Evolutionary conservation across 2,329 filamentous ascomycete genomes (phyloP), one percentile per base, ranked within the genome.

Genomic region (Zymoseptoria pseudotritici): DNA sequence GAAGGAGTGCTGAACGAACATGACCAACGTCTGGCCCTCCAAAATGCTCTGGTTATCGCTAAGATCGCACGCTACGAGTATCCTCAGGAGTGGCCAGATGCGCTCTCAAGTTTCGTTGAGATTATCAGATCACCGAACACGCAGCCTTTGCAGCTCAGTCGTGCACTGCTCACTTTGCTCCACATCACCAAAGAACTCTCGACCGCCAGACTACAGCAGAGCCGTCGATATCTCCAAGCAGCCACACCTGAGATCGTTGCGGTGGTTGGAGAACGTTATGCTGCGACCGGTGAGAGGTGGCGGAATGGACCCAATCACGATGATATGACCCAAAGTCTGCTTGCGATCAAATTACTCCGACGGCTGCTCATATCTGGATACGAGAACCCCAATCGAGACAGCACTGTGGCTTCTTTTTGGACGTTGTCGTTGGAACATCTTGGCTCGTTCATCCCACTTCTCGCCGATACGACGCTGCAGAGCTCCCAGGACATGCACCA

Each of bases 31-130:
- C 80, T 99, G 29, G 91, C 91, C 19, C 76, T 95, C 31, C 92
- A 97, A 70, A 96, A 95, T 78, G 90, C 93, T 13, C 79, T 97
- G 24, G 88, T 94, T 58, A 81, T 91, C 51, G 89, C 92, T 17
- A 97, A 96, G 75, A 86, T 97, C 59, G 83, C 94, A 60, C 84
- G 94, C 60, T 89, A 91, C 73, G 94, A 97, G 73, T 97, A 90
- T 73, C 93, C 93, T 0, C 79, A 83, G 55, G 89, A 96, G 61
- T 99, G 94, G 94, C 78, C 80, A 17, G 77, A 81, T 62, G 77
- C 75, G 1, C 75, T 82, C n/a, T 72, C 76, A 2, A 72, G 70
- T 2, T 70, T 93, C 8, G 83, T 90, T 54, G 77, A 81, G 24
- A 78, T 87, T 26, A 80, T 96, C 36, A 85, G 88, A 58, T 61